Conservation (phyloP, 352 stramenopile species). For the Globisporangium orthogonon region DNA sequence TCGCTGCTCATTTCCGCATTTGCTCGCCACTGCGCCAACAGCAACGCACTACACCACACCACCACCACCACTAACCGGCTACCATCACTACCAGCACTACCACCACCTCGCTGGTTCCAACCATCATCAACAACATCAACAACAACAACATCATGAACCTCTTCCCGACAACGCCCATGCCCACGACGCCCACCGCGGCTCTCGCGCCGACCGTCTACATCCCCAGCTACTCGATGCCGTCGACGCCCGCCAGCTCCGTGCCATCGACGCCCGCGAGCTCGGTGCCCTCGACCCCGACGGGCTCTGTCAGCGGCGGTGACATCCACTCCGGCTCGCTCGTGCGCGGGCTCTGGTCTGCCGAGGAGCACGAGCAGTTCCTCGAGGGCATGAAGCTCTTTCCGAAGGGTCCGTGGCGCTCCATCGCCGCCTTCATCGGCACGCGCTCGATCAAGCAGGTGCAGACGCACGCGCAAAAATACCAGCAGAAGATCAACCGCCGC, state of each 20-base stretch:
- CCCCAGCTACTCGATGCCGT: conserved; percentile 5
- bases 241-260: conserved; percentile 4
- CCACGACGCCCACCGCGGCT: background rate
- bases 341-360: conserved; percentile 63
- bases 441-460: conserved; percentile 81
- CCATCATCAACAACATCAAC: background rate
- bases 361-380: conserved; percentile 79
- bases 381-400: conserved; percentile 79
- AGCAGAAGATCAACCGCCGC: conserved; percentile 80
- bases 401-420: conserved; percentile 63
- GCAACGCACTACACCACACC: conserved; percentile 1
- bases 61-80: too few species aligned
- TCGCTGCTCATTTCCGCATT: conserved; percentile 9
- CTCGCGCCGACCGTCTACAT: background rate
- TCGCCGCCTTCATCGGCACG: conserved; percentile 69
- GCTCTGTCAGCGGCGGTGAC: conserved; percentile 5
- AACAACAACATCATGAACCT: background rate
- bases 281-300: conserved; percentile 6
- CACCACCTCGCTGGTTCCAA: background rate
- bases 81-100: background rate
- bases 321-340: conserved; percentile 29
- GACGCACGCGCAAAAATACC: conserved; percentile 84
- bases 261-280: conserved; percentile 1
- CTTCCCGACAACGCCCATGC: background rate
- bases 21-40: background rate